phyloP scores from a whole-genome alignment of 768 basidiomycete species.

The Xerocomus brunneocitrinus region DNA sequence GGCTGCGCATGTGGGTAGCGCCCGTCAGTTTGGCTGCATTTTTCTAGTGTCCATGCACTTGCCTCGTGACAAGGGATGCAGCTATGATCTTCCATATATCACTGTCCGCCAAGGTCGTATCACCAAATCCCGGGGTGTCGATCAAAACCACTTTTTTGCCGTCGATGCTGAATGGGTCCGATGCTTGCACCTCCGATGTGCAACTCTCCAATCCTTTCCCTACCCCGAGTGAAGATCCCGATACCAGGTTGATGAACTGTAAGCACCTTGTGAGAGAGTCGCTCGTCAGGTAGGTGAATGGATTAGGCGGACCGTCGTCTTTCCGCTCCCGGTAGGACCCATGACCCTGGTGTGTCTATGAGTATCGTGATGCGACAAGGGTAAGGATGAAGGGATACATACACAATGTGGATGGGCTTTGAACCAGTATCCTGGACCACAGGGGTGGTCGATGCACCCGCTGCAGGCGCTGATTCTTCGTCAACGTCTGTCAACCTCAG shows the following conservation, averaged over 20 bases:
- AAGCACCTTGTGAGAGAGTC: background rate
- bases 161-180: constrained; percentile 19
- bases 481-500: constrained; percentile 17
- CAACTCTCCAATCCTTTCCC: constrained; percentile 33
- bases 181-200: constrained; percentile 30
- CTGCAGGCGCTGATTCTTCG: constrained; percentile 11
- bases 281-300: background rate
- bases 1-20: constrained; percentile 6
- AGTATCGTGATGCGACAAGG: background rate
- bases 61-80: constrained; percentile 30
- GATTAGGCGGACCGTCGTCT: constrained; percentile 24
- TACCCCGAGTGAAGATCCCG: constrained; percentile 27
- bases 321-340: constrained; percentile 30
- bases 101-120: constrained; percentile 44
- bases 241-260: constrained; percentile 34
- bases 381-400: constrained; percentile 5
- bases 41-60: background rate
- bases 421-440: background rate
- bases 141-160: constrained; percentile 43
- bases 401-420: constrained; percentile 28
- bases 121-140: constrained; percentile 62
- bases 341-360: constrained; percentile 21
- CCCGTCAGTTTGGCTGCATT: background rate
- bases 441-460: background rate
- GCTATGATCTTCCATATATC: constrained; percentile 50